phyloP scores from a whole-genome alignment of 208 protist species.

The Plasmodiophora brassicae region DNA sequence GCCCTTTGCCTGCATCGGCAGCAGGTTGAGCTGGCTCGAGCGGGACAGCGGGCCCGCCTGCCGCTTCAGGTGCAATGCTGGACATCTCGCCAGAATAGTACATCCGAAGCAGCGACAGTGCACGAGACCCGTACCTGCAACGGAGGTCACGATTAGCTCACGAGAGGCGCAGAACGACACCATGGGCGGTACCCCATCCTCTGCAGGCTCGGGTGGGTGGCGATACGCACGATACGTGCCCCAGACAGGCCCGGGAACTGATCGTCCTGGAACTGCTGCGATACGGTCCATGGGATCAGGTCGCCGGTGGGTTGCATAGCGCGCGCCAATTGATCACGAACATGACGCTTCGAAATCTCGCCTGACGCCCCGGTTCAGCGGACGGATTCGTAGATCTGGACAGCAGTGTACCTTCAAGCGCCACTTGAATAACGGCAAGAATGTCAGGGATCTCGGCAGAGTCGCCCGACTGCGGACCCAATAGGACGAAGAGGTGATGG shows the following conservation, averaged over 20 bases:
- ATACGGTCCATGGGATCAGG: conserved; percentile 98
- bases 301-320: conserved; percentile 90
- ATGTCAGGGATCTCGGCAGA: conserved; percentile 81
- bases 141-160: too few species aligned
- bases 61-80: neutral
- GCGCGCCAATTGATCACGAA: conserved; percentile 74
- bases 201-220: conserved; percentile 91
- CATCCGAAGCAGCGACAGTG: neutral
- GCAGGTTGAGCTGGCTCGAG: neutral
- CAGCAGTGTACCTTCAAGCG: conserved; percentile 57
- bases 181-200: conserved; percentile 81
- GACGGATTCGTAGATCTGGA: conserved; percentile 30
- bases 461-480: conserved; percentile 59
- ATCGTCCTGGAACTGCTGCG: conserved; percentile 69
- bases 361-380: neutral
- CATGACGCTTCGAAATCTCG: too few species aligned
- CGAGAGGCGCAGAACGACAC: too few species aligned
- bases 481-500: conserved; percentile 96
- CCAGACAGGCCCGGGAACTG: conserved; percentile 86
- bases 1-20: neutral
- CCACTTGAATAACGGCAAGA: conserved; percentile 90
- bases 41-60: neutral
- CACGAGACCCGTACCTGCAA: conserved; percentile 29
- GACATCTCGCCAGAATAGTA: neutral
- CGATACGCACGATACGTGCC: conserved; percentile 94